Evolutionary conservation across 2,329 filamentous ascomycete species (phyloP).

Genomic region (Lasiodiplodia sp.): DNA sequence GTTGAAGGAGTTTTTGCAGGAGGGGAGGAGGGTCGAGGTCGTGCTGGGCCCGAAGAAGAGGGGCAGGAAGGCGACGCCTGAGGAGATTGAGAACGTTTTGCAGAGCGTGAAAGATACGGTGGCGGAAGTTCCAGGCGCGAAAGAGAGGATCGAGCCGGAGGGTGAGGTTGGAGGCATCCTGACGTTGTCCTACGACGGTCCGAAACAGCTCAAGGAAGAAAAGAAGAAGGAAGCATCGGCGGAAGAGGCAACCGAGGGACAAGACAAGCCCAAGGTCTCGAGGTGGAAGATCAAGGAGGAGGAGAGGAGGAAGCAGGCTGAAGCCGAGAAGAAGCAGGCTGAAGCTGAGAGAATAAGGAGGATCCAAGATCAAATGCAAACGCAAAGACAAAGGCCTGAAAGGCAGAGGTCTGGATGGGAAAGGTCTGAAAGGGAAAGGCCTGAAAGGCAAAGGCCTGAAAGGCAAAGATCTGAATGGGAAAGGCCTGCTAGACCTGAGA

Average conservation of each 20-base stretch:
- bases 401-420: too few species aligned
- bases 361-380: not conserved
- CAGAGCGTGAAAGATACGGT: conserved; percentile 56
- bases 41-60: conserved; percentile 72
- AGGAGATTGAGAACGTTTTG: conserved; percentile 68
- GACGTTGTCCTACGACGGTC: conserved; percentile 43
- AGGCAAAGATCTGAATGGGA: not conserved
- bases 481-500: too few species aligned
- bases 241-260: conserved; percentile 30
- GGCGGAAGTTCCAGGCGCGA: conserved; percentile 44
- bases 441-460: not conserved
- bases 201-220: conserved; percentile 33
- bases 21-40: conserved; percentile 79
- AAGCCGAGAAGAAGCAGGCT: not conserved
- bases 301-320: conserved; percentile 18
- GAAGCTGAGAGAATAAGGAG: not conserved
- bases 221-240: conserved; percentile 32
- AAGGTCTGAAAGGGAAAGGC: too few species aligned
- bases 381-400: not conserved
- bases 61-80: conserved; percentile 64
- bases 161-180: conserved; percentile 42
- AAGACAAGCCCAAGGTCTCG: conserved; percentile 7
- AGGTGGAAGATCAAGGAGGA: conserved; percentile 24
- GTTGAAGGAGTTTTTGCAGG: conserved; percentile 72
- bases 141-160: conserved; percentile 38